Evolutionary conservation across 2,329 filamentous ascomycete species (phyloP).

Genomic region (Penicillium decumbens): DNA sequence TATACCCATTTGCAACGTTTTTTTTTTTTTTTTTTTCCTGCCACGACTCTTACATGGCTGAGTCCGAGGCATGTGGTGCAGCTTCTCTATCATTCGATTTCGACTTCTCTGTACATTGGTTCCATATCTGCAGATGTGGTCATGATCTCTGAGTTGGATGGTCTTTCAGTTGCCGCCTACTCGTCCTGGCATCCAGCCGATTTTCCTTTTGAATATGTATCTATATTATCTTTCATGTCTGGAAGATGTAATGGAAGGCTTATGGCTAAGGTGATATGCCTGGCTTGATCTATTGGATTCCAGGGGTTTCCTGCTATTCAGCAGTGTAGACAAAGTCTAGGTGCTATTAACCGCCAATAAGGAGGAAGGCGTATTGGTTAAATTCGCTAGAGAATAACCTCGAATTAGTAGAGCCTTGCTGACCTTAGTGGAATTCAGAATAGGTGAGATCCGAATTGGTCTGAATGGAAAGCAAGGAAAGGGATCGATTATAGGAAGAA

Average conservation of each 20-base stretch:
- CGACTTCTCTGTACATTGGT: not conserved
- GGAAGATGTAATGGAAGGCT: not conserved
- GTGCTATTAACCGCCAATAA: too few species aligned
- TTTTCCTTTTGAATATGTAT: slow-evolving; percentile 1
- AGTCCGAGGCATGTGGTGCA: not conserved
- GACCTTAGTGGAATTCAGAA: too few species aligned
- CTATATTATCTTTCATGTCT: not conserved
- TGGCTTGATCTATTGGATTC: too few species aligned
- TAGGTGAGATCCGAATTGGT: too few species aligned
- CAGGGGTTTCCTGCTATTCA: too few species aligned
- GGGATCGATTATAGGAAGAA: too few species aligned
- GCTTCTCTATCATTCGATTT: not conserved
- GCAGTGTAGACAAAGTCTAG: too few species aligned
- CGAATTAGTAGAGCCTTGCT: too few species aligned
- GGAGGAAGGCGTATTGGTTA: too few species aligned
- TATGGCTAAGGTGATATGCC: not conserved
- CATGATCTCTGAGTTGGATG: not conserved
- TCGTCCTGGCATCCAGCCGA: slow-evolving; percentile 1
- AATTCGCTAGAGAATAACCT: too few species aligned
- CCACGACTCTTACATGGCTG: not conserved
- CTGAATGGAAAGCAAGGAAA: too few species aligned
- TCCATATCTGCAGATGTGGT: not conserved
- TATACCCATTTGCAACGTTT: slow-evolving; percentile 19
- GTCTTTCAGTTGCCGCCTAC: not conserved
- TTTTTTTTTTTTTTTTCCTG: not conserved